Conservation (phyloP, 805 yeast genomes). For the Suhomyces prunicola region DNA sequence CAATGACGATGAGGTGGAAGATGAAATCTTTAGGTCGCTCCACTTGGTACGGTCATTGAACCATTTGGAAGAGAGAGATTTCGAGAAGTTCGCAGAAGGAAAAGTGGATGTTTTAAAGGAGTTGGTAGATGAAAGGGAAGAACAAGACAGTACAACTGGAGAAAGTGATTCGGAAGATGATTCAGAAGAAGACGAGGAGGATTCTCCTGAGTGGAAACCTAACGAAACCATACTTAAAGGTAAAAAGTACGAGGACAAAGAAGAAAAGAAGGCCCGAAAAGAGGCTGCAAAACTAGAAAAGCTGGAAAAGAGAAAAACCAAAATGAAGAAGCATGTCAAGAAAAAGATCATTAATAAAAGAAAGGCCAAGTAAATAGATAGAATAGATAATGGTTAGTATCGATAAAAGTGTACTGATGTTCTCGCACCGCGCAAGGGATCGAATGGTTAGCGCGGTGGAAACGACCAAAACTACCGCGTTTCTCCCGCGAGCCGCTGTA, state of each 20-base stretch:
- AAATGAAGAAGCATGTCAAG: slow-evolving; percentile 79
- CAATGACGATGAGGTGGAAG: slow-evolving; percentile 58
- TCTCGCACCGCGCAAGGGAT: too few species aligned
- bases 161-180: slow-evolving; percentile 21
- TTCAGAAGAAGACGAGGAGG: slow-evolving; percentile 18
- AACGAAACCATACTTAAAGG: slow-evolving; percentile 48
- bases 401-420: too few species aligned
- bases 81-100: slow-evolving; percentile 73
- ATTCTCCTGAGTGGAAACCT: background rate
- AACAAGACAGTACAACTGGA: slow-evolving; percentile 26
- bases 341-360: slow-evolving; percentile 63
- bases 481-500: too few species aligned
- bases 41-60: slow-evolving; percentile 77
- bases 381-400: too few species aligned
- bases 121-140: slow-evolving; percentile 42
- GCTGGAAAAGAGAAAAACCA: slow-evolving; percentile 73
- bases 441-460: too few species aligned
- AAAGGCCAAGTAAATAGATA: slow-evolving; percentile 12
- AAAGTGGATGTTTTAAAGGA: slow-evolving; percentile 74
- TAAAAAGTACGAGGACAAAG: slow-evolving; percentile 77
- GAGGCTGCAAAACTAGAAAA: slow-evolving; percentile 73
- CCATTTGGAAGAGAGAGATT: slow-evolving; percentile 87
- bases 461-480: too few species aligned
- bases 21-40: slow-evolving; percentile 80
- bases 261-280: slow-evolving; percentile 70